Evolutionary conservation across 2,329 filamentous ascomycete genomes (phyloP).

Genomic region (Neospermospora avenae): DNA sequence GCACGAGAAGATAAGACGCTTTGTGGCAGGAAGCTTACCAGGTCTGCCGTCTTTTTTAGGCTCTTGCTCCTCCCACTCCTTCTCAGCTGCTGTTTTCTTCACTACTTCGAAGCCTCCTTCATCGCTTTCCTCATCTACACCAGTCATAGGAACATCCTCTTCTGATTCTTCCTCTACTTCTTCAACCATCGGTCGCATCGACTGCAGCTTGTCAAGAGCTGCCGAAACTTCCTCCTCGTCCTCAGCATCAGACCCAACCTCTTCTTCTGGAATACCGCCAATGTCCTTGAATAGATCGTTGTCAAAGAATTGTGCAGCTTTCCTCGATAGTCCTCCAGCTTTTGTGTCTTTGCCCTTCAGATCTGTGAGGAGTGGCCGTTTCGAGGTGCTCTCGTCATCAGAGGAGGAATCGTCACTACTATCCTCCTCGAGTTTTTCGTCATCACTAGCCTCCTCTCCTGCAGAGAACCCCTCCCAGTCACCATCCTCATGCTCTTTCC

Average conservation of each 20-base stretch:
- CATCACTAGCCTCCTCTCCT: constrained; percentile 54
- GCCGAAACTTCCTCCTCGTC: constrained; percentile 42
- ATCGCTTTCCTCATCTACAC: constrained; percentile 31
- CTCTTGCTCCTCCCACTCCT: constrained; percentile 65
- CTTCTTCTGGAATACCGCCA: constrained; percentile 59
- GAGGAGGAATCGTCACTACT: constrained; percentile 58
- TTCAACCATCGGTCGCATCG: constrained; percentile 35
- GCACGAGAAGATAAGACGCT: neutral
- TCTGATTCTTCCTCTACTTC: constrained; percentile 35
- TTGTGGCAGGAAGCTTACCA: constrained; percentile 41
- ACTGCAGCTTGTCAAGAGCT: constrained; percentile 33
- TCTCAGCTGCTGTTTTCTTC: constrained; percentile 48
- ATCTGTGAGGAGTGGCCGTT: constrained; percentile 56
- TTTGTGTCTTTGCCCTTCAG: constrained; percentile 52
- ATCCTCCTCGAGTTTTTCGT: constrained; percentile 54
- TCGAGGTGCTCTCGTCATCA: constrained; percentile 44
- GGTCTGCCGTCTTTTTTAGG: constrained; percentile 60
- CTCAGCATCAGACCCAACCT: constrained; percentile 42
- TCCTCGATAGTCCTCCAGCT: constrained; percentile 68
- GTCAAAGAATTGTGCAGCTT: constrained; percentile 85
- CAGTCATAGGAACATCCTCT: constrained; percentile 26
- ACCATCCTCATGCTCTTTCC: constrained; percentile 76
- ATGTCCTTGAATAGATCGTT: constrained; percentile 93
- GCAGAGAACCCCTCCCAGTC: constrained; percentile 90
- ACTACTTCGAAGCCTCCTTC: constrained; percentile 62